These are phyloP conservation scores for Ephemerocybe angulata DNA, from an alignment of 768 basidiomycete species.

Conservation along the genomic window DNA sequence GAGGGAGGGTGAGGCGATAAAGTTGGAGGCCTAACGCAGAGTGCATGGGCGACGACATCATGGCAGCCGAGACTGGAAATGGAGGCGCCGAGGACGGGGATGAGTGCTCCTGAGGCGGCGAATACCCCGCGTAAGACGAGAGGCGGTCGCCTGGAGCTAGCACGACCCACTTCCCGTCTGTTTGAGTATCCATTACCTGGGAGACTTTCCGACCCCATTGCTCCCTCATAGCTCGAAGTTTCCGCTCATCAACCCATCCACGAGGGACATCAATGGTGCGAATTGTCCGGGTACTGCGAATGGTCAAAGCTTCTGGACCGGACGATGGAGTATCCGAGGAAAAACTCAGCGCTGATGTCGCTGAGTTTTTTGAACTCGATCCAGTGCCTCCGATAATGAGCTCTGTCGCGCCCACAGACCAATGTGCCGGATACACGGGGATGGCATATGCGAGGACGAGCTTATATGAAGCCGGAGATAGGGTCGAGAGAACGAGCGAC, in stretches of 20 bases:
- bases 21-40: conserved; percentile 61
- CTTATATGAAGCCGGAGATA: conserved; percentile 58
- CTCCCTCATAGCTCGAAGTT: conserved; percentile 59
- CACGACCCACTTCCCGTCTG: conserved; percentile 84
- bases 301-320: conserved; percentile 35
- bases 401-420: conserved; percentile 76
- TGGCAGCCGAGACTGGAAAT: conserved; percentile 16
- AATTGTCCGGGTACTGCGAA: conserved; percentile 57
- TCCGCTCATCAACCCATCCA: conserved; percentile 68
- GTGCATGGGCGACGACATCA: conserved; percentile 22
- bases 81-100: conserved; percentile 10
- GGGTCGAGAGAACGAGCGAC: conserved; percentile 72
- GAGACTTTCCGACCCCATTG: conserved; percentile 78
- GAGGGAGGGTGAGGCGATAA: conserved; percentile 66
- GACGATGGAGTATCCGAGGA: conserved; percentile 21
- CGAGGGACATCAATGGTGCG: conserved; percentile 68
- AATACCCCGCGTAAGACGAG: conserved; percentile 12
- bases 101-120: conserved; percentile 14
- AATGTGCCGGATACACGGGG: conserved; percentile 79
- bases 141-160: conserved; percentile 57
- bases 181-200: conserved; percentile 68
- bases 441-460: conserved; percentile 70
- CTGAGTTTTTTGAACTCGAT: conserved; percentile 14
- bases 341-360: conserved; percentile 16
- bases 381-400: conserved; percentile 52